A percentile compares a stretch with the other conserved stretches of the same genome.
Evolutionary conservation across 495 filamentous ascomycete genomes (phyloP).

Genomic region (Penicillium cosmopolitanum): DNA sequence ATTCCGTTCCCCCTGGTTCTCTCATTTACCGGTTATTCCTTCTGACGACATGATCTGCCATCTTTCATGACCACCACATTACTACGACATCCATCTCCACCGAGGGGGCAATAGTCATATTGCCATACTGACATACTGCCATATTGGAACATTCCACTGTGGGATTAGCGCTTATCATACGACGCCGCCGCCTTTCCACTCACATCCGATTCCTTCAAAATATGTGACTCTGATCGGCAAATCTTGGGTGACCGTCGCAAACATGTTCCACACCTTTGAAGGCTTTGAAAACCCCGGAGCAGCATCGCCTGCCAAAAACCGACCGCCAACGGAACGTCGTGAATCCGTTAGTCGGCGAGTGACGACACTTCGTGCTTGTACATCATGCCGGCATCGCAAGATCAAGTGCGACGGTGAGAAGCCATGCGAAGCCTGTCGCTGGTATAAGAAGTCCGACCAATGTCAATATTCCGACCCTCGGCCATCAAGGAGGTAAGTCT

Average conservation of each 20-base stretch:
- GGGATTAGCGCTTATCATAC: conserved; percentile 12
- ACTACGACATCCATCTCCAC: not conserved
- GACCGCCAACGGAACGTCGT: conserved; percentile 36
- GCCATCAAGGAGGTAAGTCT: conserved; percentile 41
- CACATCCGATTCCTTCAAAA: conserved; percentile 6
- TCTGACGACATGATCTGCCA: conserved; percentile 6
- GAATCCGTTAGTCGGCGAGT: conserved; percentile 43
- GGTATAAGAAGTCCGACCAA: conserved; percentile 50
- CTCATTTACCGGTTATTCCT: not conserved
- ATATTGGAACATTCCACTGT: not conserved
- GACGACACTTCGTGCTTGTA: conserved; percentile 48
- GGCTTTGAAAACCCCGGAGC: conserved; percentile 41
- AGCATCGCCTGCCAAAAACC: conserved; percentile 31
- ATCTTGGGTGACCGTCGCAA: conserved; percentile 12
- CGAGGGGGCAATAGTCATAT: not conserved
- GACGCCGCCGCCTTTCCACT: conserved; percentile 5
- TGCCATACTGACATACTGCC: not conserved
- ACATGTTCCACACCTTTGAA: conserved; percentile 51
- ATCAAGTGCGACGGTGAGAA: conserved; percentile 53
- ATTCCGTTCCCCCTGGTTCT: not conserved
- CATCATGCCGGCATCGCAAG: conserved; percentile 52
- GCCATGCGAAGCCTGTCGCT: conserved; percentile 51
- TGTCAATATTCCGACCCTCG: conserved; percentile 49
- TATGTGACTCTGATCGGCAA: conserved; percentile 20
- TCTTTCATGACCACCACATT: not conserved